phyloP scores from a whole-genome alignment of 192 early-diverging fungal species.

The Linnemannia hyalina region DNA sequence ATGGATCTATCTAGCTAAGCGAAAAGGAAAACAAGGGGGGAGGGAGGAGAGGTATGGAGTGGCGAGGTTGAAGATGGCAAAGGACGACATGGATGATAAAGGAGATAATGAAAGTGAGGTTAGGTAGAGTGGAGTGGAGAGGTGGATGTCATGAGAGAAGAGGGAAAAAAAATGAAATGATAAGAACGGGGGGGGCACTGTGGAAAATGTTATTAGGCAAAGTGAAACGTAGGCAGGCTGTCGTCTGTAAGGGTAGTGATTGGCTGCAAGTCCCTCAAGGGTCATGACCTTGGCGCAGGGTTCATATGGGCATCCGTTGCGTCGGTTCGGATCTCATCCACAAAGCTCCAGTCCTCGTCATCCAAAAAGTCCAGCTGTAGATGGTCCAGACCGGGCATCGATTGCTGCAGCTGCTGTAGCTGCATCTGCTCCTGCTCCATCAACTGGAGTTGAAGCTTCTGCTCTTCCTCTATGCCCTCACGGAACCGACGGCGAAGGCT shows the following conservation, averaged over 20 bases:
- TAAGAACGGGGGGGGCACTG: too few species aligned
- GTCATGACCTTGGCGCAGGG: slow-evolving; percentile 23
- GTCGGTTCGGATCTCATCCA: slow-evolving; percentile 42
- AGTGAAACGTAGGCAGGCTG: slow-evolving; percentile 9
- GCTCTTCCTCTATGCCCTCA: slow-evolving; percentile 35
- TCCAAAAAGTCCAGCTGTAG: slow-evolving; percentile 55
- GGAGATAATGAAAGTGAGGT: background rate
- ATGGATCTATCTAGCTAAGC: slow-evolving; percentile 5
- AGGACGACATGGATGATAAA: too few species aligned
- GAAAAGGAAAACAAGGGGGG: background rate
- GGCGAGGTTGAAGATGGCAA: background rate
- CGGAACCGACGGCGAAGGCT: slow-evolving; percentile 34
- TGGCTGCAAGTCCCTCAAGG: slow-evolving; percentile 18
- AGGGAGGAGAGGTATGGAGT: background rate
- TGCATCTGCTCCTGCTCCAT: slow-evolving; percentile 57
- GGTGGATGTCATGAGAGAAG: background rate
- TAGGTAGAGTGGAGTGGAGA: background rate
- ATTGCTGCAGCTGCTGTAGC: slow-evolving; percentile 33
- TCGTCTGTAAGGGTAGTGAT: background rate
- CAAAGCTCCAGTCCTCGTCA: slow-evolving; percentile 53
- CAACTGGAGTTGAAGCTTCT: slow-evolving; percentile 34
- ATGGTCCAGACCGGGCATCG: slow-evolving; percentile 25
- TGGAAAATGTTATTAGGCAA: background rate
- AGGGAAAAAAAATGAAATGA: too few species aligned
- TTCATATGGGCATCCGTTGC: slow-evolving; percentile 19